Conservation (phyloP, 2,329 filamentous ascomycete species). For the Sporothrix curviconia region DNA sequence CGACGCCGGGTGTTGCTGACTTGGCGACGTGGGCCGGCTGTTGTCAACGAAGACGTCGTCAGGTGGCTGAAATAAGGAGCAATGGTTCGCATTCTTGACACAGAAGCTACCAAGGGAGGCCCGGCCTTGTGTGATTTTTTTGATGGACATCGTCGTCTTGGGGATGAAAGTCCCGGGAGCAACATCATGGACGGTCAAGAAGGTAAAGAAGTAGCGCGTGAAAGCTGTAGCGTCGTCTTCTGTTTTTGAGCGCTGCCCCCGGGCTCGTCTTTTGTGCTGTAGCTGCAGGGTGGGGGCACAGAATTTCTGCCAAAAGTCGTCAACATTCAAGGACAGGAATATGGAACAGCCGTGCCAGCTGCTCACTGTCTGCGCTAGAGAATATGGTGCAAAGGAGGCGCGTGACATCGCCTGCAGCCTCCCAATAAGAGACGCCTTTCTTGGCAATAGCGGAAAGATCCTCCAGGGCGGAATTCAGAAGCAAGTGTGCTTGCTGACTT, state of each 20-base stretch:
- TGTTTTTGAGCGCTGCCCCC: too few species aligned
- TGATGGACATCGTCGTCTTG: conserved; percentile 4
- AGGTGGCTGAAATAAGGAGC: conserved; percentile 16
- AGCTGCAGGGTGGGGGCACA: conserved; percentile 11
- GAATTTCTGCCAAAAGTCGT: conserved; percentile 15
- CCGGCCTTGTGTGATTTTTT: conserved; percentile 11
- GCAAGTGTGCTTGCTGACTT: too few species aligned
- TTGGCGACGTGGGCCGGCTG: too few species aligned
- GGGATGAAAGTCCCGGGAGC: conserved; percentile 4
- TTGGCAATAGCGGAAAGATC: conserved; percentile 14
- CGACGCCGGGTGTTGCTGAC: too few species aligned
- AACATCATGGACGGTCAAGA: conserved; percentile 12
- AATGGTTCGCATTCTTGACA: conserved; percentile 18
- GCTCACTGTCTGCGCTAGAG: neutral
- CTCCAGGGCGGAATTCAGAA: neutral
- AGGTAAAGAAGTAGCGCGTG: conserved; percentile 22
- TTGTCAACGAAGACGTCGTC: too few species aligned
- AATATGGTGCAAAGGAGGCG: conserved; percentile 19
- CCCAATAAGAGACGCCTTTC: conserved; percentile 16
- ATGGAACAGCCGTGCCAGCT: conserved; percentile 11
- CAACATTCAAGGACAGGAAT: neutral
- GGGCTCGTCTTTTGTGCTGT: neutral
- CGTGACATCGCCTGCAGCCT: conserved; percentile 2
- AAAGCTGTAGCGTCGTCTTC: conserved; percentile 15
- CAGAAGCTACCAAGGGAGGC: conserved; percentile 20